Evolutionary conservation across 768 basidiomycete species (phyloP).

Genomic region (Calocybe indica): DNA sequence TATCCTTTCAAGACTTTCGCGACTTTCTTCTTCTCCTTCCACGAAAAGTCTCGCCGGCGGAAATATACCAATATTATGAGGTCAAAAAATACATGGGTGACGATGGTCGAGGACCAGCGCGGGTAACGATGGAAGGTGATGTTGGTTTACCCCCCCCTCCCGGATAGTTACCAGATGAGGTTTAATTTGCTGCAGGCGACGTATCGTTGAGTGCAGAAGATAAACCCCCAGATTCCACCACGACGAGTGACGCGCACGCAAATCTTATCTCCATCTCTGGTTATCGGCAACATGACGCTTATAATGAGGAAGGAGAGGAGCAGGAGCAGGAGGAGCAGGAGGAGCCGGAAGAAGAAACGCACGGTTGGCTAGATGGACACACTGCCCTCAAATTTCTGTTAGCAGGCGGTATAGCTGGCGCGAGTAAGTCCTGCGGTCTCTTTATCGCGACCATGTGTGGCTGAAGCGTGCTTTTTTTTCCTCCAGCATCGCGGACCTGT

Average conservation of each 20-base stretch:
- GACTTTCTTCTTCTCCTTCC: conserved; percentile 88
- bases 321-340: conserved; percentile 38
- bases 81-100: conserved; percentile 61
- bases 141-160: conserved; percentile 1
- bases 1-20: conserved; percentile 83
- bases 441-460: not conserved
- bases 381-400: conserved; percentile 85
- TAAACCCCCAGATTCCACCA: conserved; percentile 35
- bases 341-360: conserved; percentile 59
- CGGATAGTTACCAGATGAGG: conserved; percentile 3
- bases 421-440: conserved; percentile 48
- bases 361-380: conserved; percentile 56
- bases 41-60: conserved; percentile 69
- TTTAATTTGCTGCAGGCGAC: conserved; percentile 46
- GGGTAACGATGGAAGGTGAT: conserved; percentile 87
- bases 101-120: conserved; percentile 72
- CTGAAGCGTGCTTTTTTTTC: conserved; percentile 37
- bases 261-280: conserved; percentile 11
- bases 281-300: too few species aligned
- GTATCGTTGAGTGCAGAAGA: conserved; percentile 76
- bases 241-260: conserved; percentile 1
- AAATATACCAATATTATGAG: conserved; percentile 84
- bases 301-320: conserved; percentile 33
- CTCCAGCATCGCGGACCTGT: conserved; percentile 85
- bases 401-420: conserved; percentile 93